These are phyloP conservation scores for Urtica urens DNA, from an alignment of 306 rosid genomes.

Conservation along the genomic window DNA sequence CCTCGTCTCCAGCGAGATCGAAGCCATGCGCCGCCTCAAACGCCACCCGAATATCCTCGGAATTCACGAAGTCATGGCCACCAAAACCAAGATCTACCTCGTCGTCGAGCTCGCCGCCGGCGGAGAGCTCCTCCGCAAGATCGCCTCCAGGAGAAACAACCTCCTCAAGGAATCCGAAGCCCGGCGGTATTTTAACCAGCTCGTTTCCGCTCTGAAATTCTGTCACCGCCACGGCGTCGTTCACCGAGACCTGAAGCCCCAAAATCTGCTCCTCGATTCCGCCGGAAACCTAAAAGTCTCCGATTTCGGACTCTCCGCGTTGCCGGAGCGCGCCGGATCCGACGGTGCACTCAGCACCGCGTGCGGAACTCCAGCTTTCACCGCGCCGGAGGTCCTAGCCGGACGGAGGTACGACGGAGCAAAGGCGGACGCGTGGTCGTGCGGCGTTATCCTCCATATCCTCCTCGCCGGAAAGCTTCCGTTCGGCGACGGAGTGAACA, in stretches of 20 bases:
- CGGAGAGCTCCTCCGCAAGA: conserved; percentile 62
- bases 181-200: conserved; percentile 60
- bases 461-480: conserved; percentile 65
- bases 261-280: conserved; percentile 63
- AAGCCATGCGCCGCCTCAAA: conserved; percentile 81
- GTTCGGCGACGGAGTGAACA: conserved; percentile 49
- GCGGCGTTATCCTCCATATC: conserved; percentile 67
- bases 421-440: conserved; percentile 83
- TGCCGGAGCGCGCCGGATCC: conserved; percentile 62
- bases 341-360: conserved; percentile 80
- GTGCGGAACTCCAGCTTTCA: conserved; percentile 84
- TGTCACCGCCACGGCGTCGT: conserved; percentile 76
- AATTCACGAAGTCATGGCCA: conserved; percentile 80
- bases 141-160: conserved; percentile 33
- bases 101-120: conserved; percentile 74
- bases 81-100: conserved; percentile 70
- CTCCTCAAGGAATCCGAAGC: conserved; percentile 34
- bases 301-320: conserved; percentile 81
- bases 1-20: conserved; percentile 55
- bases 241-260: conserved; percentile 87
- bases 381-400: conserved; percentile 69
- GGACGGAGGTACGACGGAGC: conserved; percentile 58
- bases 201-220: conserved; percentile 58
- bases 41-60: conserved; percentile 61
- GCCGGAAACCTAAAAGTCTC: conserved; percentile 62